A percentile compares a stretch with the other conserved stretches of the same genome.
phyloP scores from a whole-genome alignment of 2,329 filamentous ascomycete genomes.

The Fusarium guadeloupense region DNA sequence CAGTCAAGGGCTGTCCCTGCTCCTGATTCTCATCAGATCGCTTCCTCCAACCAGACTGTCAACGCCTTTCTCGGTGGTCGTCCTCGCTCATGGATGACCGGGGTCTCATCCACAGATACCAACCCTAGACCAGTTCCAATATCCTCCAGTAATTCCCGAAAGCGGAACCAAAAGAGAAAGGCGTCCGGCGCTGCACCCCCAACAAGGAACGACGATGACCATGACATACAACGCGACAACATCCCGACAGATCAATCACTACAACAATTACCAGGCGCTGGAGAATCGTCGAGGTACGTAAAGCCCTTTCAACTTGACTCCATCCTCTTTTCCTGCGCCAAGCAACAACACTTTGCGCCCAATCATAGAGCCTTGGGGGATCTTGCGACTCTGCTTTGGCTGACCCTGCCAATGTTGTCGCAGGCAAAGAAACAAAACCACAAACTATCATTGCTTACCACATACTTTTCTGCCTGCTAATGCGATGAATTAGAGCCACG shows the following conservation, averaged over 20 bases:
- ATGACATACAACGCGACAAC: conserved; percentile 15
- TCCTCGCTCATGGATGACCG: conserved; percentile 45
- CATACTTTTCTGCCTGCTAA: conserved; percentile 31
- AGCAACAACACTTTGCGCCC: background rate
- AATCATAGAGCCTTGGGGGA: background rate
- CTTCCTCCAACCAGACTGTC: conserved; percentile 53
- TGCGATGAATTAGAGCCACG: conserved; percentile 29
- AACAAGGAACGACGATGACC: conserved; percentile 27
- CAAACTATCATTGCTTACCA: background rate
- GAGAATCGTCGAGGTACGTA: conserved; percentile 23
- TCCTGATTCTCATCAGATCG: conserved; percentile 44
- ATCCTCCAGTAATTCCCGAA: conserved; percentile 31
- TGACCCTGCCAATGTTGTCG: conserved; percentile 2
- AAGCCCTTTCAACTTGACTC: background rate
- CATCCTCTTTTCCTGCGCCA: too few species aligned
- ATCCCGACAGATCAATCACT: conserved; percentile 5
- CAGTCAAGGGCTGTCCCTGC: conserved; percentile 27
- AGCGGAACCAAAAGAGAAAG: conserved; percentile 32
- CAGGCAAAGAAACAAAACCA: background rate
- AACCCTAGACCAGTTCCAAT: conserved; percentile 11
- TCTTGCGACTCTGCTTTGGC: conserved; percentile 9
- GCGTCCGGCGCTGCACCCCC: conserved; percentile 10
- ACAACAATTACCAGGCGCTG: conserved; percentile 16
- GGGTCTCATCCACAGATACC: conserved; percentile 12
- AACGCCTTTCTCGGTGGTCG: conserved; percentile 52